phyloP scores from a whole-genome alignment of 352 stramenopile genomes.

The Thalassiosira mediterranea region DNA sequence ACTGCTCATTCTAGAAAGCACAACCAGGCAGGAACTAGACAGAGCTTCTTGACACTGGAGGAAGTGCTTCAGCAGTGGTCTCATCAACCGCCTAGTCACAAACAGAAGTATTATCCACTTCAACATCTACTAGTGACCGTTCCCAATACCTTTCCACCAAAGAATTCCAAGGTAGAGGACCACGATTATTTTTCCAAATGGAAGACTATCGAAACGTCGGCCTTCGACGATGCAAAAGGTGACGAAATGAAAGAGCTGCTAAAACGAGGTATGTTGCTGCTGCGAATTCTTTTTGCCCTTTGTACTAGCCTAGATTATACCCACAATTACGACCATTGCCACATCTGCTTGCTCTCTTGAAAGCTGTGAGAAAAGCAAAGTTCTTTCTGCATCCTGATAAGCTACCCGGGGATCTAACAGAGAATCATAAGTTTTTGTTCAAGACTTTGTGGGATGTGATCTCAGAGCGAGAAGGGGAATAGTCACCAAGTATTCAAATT shows the following conservation, averaged over 20 bases:
- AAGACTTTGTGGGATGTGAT: conserved; percentile 44
- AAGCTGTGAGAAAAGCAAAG: conserved; percentile 30
- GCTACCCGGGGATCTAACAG: conserved; percentile 34
- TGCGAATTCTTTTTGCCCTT: no score
- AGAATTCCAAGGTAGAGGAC: conserved; percentile 27
- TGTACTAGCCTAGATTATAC: no score
- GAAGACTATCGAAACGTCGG: conserved; percentile 31
- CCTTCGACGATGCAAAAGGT: conserved; percentile 27
- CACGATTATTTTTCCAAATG: conserved; percentile 50
- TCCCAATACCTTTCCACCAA: conserved; percentile 27
- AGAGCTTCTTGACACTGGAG: conserved; percentile 21
- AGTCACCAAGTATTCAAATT: no score
- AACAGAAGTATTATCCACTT: conserved; percentile 16
- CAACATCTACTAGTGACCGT: conserved; percentile 28
- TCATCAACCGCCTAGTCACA: conserved; percentile 19
- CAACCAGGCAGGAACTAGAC: no score
- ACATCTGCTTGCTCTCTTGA: no score
- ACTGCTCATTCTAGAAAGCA: no score
- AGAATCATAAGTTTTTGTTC: conserved; percentile 36
- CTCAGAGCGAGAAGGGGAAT: conserved; percentile 14
- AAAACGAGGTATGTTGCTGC: no score
- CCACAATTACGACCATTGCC: no score
- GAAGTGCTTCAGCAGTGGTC: conserved; percentile 23
- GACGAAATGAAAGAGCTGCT: conserved; percentile 31
- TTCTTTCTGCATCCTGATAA: conserved; percentile 51